phyloP scores from a whole-genome alignment of 306 rosid genomes.

The Corylus americana region DNA sequence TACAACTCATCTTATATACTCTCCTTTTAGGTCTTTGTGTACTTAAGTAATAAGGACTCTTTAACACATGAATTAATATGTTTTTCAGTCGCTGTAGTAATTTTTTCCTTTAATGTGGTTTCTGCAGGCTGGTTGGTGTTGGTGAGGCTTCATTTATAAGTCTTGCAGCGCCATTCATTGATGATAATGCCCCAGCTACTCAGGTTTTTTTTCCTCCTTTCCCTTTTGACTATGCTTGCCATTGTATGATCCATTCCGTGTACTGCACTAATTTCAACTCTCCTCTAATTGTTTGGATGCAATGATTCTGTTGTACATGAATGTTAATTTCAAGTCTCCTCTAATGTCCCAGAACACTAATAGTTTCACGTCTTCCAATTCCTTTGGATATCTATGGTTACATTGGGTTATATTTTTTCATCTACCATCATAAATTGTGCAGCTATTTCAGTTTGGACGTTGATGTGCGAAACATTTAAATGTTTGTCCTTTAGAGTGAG shows the following conservation, averaged over 20 bases:
- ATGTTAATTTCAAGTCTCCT: background rate
- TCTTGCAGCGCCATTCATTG: conserved; percentile 94
- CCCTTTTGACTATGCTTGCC: conserved; percentile 3
- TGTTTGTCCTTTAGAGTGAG: background rate
- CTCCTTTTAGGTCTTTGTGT: conserved; percentile 14
- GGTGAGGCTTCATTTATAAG: conserved; percentile 95
- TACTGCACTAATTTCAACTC: conserved; percentile 6
- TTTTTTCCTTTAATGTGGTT: conserved; percentile 15
- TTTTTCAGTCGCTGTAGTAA: background rate
- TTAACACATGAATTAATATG: conserved; percentile 16
- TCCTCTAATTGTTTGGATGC: conserved; percentile 5
- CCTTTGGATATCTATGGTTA: background rate
- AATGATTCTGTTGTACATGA: conserved; percentile 9
- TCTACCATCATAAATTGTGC: background rate
- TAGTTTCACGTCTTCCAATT: background rate
- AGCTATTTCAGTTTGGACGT: background rate
- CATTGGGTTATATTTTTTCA: background rate
- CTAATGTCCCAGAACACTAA: background rate
- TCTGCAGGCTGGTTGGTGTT: conserved; percentile 76
- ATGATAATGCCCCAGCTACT: conserved; percentile 78
- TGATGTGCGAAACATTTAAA: background rate
- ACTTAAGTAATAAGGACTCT: conserved; percentile 2
- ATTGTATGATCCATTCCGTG: conserved; percentile 13
- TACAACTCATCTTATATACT: background rate
- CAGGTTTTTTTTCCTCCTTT: conserved; percentile 49